Conservation (phyloP, 352 stramenopile genomes). For the Phytopythium litorale region DNA sequence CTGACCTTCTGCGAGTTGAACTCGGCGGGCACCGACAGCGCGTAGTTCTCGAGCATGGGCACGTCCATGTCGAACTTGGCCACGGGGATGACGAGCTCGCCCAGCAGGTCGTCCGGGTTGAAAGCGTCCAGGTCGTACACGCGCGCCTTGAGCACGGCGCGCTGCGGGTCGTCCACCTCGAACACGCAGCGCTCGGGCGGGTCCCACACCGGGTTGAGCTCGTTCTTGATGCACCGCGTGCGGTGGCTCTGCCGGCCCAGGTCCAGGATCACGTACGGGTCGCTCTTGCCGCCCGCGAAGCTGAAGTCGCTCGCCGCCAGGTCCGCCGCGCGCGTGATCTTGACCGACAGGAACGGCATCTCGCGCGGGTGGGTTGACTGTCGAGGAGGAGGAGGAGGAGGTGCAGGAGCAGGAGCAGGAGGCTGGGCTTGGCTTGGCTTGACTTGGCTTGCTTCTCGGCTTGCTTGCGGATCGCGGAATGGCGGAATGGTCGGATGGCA, state of each 20-base stretch:
- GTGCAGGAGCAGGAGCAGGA: too few relatives aligned
- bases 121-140: slow-evolving; percentile 69
- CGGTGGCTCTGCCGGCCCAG: slow-evolving; percentile 45
- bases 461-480: slow-evolving; percentile 2
- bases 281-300: slow-evolving; percentile 55
- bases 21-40: slow-evolving; percentile 36
- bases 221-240: slow-evolving; percentile 57
- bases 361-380: not conserved
- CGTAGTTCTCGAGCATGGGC: slow-evolving; percentile 45
- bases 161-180: slow-evolving; percentile 32
- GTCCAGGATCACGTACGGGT: slow-evolving; percentile 68
- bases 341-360: slow-evolving; percentile 55
- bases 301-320: slow-evolving; percentile 60
- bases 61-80: slow-evolving; percentile 44
- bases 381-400: not conserved
- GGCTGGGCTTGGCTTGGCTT: too few relatives aligned
- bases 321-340: slow-evolving; percentile 40
- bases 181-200: slow-evolving; percentile 64
- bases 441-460: not conserved
- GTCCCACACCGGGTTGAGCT: slow-evolving; percentile 62
- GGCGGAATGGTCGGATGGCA: not conserved
- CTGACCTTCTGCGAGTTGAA: slow-evolving; percentile 40
- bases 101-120: slow-evolving; percentile 64
- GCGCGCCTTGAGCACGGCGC: slow-evolving; percentile 42
- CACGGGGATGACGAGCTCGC: slow-evolving; percentile 43